A percentile compares a stretch with the other conserved stretches of the same genome.
phyloP scores from a whole-genome alignment of 2,329 filamentous ascomycete species.

The Exophiala aquamarina region DNA sequence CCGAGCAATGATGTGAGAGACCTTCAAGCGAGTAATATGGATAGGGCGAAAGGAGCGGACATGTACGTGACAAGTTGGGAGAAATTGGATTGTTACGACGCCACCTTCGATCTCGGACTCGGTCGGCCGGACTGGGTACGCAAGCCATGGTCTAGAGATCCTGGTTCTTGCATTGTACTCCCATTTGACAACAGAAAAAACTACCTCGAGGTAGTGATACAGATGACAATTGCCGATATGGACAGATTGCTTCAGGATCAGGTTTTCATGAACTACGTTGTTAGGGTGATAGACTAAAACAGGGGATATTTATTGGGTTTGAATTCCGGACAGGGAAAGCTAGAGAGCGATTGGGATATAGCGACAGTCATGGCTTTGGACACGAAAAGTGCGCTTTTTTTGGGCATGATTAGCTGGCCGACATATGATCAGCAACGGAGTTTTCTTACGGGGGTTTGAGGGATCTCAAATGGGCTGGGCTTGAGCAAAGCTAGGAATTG shows the following conservation, averaged over 20 bases:
- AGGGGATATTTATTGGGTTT: not conserved
- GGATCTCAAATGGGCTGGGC: no score
- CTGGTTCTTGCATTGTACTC: slow-evolving; percentile 29
- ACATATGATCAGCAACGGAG: no score
- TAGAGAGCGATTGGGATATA: not conserved
- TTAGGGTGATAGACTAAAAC: slow-evolving; percentile 21
- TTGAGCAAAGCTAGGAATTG: no score
- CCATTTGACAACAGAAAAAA: slow-evolving; percentile 22
- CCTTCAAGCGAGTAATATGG: slow-evolving; percentile 28
- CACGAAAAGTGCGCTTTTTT: not conserved
- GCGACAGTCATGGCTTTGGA: not conserved
- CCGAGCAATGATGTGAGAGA: slow-evolving; percentile 24
- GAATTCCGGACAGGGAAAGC: slow-evolving; percentile 1
- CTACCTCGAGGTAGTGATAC: slow-evolving; percentile 27
- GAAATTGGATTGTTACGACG: slow-evolving; percentile 23
- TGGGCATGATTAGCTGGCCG: not conserved
- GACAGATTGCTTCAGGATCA: slow-evolving; percentile 22
- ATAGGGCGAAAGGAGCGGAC: slow-evolving; percentile 26
- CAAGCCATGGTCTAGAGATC: slow-evolving; percentile 29
- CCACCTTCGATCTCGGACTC: slow-evolving; percentile 26
- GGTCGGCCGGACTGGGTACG: slow-evolving; percentile 28
- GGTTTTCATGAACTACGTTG: slow-evolving; percentile 24
- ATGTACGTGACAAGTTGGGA: slow-evolving; percentile 30
- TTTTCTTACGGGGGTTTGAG: no score
- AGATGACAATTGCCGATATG: slow-evolving; percentile 28